These are phyloP conservation scores for Hypholoma sublateritium DNA, from an alignment of 768 basidiomycete genomes.

Conservation along the genomic window DNA sequence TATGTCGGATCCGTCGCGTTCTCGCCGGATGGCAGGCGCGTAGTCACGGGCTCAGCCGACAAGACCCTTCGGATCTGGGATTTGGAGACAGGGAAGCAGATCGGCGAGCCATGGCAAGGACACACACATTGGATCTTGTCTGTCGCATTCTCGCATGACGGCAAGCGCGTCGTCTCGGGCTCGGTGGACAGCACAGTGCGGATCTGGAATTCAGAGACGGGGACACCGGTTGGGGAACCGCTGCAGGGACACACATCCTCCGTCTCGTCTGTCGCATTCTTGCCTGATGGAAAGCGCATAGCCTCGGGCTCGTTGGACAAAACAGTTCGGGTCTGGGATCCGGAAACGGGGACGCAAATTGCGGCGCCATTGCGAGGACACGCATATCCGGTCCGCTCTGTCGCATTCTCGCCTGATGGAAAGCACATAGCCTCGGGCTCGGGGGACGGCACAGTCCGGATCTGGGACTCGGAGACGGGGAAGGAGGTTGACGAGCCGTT, in stretches of 20 bases:
- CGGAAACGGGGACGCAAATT: neutral
- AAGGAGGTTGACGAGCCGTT: too few species aligned
- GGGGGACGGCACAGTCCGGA: too few species aligned
- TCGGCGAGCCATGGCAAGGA: neutral
- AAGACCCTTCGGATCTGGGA: neutral
- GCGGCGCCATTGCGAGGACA: neutral
- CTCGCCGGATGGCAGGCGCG: too few species aligned
- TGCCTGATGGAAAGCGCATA: conserved; percentile 5
- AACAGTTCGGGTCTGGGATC: conserved; percentile 7
- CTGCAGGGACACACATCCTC: neutral
- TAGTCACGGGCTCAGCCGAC: neutral
- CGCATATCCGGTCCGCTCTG: neutral
- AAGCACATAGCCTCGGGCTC: too few species aligned
- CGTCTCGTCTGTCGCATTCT: conserved; percentile 3
- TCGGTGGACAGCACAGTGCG: neutral
- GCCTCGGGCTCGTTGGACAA: neutral
- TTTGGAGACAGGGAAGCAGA: neutral
- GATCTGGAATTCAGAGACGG: neutral
- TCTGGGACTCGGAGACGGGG: too few species aligned
- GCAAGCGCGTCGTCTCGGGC: neutral
- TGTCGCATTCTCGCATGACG: conserved; percentile 1
- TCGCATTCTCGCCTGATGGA: conserved; percentile 7
- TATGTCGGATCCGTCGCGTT: too few species aligned
- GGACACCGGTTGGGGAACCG: neutral
- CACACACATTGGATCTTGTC: neutral